A percentile compares a stretch with the other conserved stretches of the same genome.
Evolutionary conservation across 768 basidiomycete species (phyloP).

Genomic region (Sarcodon aspratus): DNA sequence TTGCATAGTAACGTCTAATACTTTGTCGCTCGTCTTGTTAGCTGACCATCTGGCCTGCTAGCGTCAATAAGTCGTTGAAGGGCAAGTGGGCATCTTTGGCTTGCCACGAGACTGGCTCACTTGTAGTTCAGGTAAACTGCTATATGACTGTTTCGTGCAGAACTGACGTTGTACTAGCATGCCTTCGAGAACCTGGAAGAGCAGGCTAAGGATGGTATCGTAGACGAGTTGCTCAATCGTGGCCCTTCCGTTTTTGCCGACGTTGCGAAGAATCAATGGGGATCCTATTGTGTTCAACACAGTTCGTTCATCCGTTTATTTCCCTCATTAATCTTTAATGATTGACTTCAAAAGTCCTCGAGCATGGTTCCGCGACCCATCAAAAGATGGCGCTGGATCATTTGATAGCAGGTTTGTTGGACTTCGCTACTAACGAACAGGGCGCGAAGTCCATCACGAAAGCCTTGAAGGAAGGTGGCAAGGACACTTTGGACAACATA

Average conservation of each 20-base stretch:
- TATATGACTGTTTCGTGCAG: not conserved
- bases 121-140: constrained; percentile 64
- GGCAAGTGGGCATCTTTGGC: constrained; percentile 86
- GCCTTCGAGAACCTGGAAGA: constrained; percentile 82
- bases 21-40: constrained; percentile 2
- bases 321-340: not conserved
- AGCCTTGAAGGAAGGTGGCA: constrained; percentile 76
- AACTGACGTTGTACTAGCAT: constrained; percentile 31
- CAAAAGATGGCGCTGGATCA: constrained; percentile 70
- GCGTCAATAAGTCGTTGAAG: constrained; percentile 79
- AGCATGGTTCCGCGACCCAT: constrained; percentile 73
- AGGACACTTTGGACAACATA: constrained; percentile 62
- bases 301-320: constrained; percentile 33
- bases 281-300: constrained; percentile 78
- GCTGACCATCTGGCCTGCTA: constrained; percentile 15
- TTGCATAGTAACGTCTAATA: constrained; percentile 54
- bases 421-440: constrained; percentile 75
- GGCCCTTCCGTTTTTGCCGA: constrained; percentile 58
- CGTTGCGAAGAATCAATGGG: constrained; percentile 83
- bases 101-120: constrained; percentile 83
- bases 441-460: constrained; percentile 84
- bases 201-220: constrained; percentile 74
- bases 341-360: constrained; percentile 42
- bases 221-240: constrained; percentile 72
- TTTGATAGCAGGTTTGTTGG: constrained; percentile 62